Conservation (phyloP, 768 basidiomycete species). For the Hypholoma fasciculare region DNA sequence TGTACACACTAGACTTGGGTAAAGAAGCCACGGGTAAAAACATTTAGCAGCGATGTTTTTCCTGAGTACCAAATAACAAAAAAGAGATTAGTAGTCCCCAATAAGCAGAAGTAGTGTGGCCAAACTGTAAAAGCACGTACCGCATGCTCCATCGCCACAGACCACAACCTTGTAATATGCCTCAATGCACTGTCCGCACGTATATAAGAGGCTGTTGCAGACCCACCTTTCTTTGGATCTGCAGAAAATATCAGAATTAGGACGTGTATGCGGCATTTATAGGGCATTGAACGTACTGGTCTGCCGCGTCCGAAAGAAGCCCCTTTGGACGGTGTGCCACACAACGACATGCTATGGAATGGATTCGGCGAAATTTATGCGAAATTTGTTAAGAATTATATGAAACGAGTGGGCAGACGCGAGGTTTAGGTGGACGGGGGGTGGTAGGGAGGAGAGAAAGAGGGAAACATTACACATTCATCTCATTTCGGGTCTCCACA, state of each 20-base stretch:
- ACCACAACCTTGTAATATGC: conserved; percentile 61
- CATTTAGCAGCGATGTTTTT: conserved; percentile 85
- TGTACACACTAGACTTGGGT: conserved; percentile 80
- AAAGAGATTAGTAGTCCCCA: conserved; percentile 12
- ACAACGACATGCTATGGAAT: conserved; percentile 43
- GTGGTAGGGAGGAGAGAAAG: conserved; percentile 7
- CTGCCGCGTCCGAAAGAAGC: conserved; percentile 56
- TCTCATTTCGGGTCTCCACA: conserved; percentile 7
- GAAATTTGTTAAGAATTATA: not conserved
- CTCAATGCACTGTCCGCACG: conserved; percentile 6
- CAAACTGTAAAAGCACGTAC: conserved; percentile 40
- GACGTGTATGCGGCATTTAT: not conserved
- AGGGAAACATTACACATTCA: conserved; percentile 8
- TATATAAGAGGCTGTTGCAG: not conserved
- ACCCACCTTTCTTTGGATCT: conserved; percentile 51
- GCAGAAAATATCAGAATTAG: conserved; percentile 6
- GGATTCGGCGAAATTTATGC: not conserved
- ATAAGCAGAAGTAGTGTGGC: conserved; percentile 1
- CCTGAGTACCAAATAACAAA: conserved; percentile 39
- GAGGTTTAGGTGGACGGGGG: conserved; percentile 2
- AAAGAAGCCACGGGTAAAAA: conserved; percentile 90
- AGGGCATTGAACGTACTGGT: conserved; percentile 39
- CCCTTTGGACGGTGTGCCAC: conserved; percentile 51
- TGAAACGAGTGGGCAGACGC: not conserved
- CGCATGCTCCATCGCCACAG: conserved; percentile 96